These are phyloP conservation scores for Xanthoconium purpureum DNA, from an alignment of 768 basidiomycete species.

Conservation along the genomic window DNA sequence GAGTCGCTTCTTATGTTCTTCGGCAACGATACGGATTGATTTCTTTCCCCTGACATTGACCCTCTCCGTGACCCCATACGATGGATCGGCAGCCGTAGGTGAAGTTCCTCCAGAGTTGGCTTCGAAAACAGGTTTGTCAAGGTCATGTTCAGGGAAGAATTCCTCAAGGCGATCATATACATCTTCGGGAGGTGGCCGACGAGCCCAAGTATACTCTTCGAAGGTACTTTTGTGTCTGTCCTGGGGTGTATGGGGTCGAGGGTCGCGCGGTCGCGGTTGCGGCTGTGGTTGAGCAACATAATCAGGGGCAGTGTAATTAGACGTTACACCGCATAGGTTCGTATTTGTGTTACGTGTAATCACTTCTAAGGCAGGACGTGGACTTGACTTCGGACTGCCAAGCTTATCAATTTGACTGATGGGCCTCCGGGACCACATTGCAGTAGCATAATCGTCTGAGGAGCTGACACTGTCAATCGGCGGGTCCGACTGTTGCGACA, in stretches of 20 bases:
- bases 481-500: slow-evolving; percentile 16
- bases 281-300: slow-evolving; percentile 14
- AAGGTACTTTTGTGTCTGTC: slow-evolving; percentile 47
- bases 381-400: slow-evolving; percentile 17
- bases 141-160: slow-evolving; percentile 94
- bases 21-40: slow-evolving; percentile 89
- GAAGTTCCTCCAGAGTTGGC: slow-evolving; percentile 76
- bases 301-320: slow-evolving; percentile 21
- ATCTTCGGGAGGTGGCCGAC: slow-evolving; percentile 87
- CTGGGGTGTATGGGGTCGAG: slow-evolving; percentile 27
- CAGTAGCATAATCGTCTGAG: slow-evolving; percentile 30
- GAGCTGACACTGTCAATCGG: slow-evolving; percentile 21
- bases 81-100: slow-evolving; percentile 59
- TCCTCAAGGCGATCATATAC: slow-evolving; percentile 90
- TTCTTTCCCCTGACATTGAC: slow-evolving; percentile 67
- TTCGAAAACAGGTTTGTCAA: slow-evolving; percentile 95
- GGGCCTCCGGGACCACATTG: slow-evolving; percentile 34
- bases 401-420: slow-evolving; percentile 27
- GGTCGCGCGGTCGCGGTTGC: slow-evolving; percentile 15
- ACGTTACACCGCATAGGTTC: slow-evolving; percentile 12
- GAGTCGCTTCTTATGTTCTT: slow-evolving; percentile 77
- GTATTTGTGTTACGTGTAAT: slow-evolving; percentile 21
- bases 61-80: slow-evolving; percentile 40
- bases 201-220: slow-evolving; percentile 78
- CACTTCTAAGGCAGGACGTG: slow-evolving; percentile 33